Evolutionary conservation across 23 red algal genomes (phyloP).

Genomic region (Gracilaria vermiculophylla): DNA sequence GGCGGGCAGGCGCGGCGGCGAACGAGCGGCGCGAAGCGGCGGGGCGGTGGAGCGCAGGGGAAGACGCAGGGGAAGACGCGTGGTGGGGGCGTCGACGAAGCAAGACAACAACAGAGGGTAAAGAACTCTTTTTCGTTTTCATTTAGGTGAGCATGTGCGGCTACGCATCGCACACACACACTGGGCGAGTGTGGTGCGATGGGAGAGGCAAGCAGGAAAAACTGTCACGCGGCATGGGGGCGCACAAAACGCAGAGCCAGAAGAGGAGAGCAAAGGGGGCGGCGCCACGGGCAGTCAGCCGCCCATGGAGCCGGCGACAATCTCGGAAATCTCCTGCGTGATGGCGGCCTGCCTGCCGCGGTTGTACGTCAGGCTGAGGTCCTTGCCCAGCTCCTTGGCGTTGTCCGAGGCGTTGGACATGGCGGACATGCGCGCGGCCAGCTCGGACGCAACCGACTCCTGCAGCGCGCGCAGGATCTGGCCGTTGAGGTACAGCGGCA

Average conservation of each 20-base stretch:
- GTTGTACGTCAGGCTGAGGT: slow-evolving; percentile 81
- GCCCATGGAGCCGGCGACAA: slow-evolving; percentile 76
- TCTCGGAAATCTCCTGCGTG: slow-evolving; percentile 98
- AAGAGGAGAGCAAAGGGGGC: neutral
- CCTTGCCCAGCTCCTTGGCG: slow-evolving; percentile 85
- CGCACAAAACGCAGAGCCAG: neutral
- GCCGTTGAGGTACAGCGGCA: slow-evolving; percentile 98
- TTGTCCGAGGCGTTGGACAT: slow-evolving; percentile 99
- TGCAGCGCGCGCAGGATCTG: slow-evolving; percentile 96
- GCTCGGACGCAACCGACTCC: slow-evolving; percentile 94
- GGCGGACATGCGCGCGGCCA: slow-evolving; percentile 92
- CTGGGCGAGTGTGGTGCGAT: too few relatives aligned
- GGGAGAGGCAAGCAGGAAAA: neutral
- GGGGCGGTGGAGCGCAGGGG: too few relatives aligned
- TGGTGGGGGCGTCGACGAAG: too few relatives aligned
- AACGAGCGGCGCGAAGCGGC: too few relatives aligned
- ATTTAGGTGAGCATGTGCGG: too few relatives aligned
- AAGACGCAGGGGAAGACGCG: too few relatives aligned
- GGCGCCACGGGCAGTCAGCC: neutral
- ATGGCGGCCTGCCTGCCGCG: slow-evolving; percentile 95
- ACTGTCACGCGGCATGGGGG: neutral
- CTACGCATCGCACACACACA: too few relatives aligned
- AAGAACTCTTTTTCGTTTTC: too few relatives aligned
- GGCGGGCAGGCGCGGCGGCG: too few relatives aligned
- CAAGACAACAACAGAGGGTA: too few relatives aligned